Percentiles rank a stretch among this genome's conserved stretches.
phyloP scores from a whole-genome alignment of 2,329 filamentous ascomycete genomes.

The Aspergillus fumigatiaffinis region DNA sequence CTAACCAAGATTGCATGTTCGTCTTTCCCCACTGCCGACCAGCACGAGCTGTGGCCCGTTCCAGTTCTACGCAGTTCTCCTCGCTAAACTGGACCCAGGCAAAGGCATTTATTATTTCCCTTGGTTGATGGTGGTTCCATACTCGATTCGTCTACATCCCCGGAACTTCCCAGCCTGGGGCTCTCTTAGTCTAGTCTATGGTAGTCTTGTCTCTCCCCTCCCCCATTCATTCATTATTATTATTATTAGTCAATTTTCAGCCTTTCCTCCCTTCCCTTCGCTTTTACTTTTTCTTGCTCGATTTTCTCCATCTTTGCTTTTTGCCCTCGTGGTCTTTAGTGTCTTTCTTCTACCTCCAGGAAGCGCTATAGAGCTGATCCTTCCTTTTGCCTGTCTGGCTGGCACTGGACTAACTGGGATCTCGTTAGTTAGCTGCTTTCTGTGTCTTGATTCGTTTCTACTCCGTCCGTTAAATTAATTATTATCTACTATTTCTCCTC shows the following conservation, averaged over 20 bases:
- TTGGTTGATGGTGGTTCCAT: neutral
- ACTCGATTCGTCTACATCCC: conserved; percentile 6
- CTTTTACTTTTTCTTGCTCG: neutral
- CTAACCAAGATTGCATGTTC: neutral
- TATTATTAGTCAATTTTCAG: neutral
- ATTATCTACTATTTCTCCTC: too few species aligned
- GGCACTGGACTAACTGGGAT: neutral
- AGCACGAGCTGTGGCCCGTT: neutral
- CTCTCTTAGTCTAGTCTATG: neutral
- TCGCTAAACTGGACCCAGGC: neutral
- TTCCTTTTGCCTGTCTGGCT: too few species aligned
- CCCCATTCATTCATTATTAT: neutral
- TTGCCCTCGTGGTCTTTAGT: conserved; percentile 1
- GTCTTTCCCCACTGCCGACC: neutral
- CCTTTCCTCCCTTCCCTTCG: neutral
- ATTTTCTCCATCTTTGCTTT: neutral
- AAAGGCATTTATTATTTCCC: neutral
- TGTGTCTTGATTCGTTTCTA: neutral
- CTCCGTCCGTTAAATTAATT: neutral
- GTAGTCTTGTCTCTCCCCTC: neutral
- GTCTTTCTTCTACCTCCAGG: neutral
- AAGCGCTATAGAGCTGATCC: neutral
- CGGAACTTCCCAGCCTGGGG: neutral
- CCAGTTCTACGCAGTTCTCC: neutral
- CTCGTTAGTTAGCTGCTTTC: neutral